Base-by-base conservation (phyloP, 83 land plant species). In the Larix sibirica region DNA sequence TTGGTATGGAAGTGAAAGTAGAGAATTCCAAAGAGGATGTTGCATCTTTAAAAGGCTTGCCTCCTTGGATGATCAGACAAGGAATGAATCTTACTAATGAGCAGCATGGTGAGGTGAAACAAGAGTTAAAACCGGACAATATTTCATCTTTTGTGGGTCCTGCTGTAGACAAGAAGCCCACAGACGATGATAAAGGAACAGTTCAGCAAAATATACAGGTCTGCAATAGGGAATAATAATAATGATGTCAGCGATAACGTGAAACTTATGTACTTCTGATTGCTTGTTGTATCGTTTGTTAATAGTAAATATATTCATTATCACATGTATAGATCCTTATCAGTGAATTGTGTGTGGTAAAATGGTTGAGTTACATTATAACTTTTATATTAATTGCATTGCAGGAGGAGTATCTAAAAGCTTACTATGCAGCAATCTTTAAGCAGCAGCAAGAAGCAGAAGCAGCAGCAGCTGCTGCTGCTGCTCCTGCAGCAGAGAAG, bases 11-110 rank as follows among this genome's bases (percentile, higher is more conserved):
- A 50, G 87, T 81, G 12, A 94, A 92, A 81, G 91, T 74, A 75
- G 98, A 88, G 79, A 91, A 93, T 63, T 82, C 74, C 62, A 89
- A 91, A 60, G 83, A 94, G 74, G 92, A 86, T 60, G 56, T 79
- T 77, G 86, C 80, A 65, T 82, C 82, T 36, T 62, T 86, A 83
- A 97, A 95, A 86, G 95, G 92, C 38, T 82, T 97, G 65, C 99
- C 99, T 62, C 98, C 99, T 5, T 96, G 99, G 99, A 96, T 96
- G 99, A 96, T 96, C 33, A 91, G 90, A 69, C 71, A 95, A 84
- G 98, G 96, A 31, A 96, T 96, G 99, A 86, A 84, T 66, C 83
- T 96, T 64, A 92, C 98, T n/a, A 87, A 89, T 62, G 90, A 92
- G 76, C 98, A 96, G 62, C 89, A 94, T 23, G 98, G 99, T 60